Base-by-base conservation (phyloP, 768 basidiomycete species). In the Mycena haematopus region DNA sequence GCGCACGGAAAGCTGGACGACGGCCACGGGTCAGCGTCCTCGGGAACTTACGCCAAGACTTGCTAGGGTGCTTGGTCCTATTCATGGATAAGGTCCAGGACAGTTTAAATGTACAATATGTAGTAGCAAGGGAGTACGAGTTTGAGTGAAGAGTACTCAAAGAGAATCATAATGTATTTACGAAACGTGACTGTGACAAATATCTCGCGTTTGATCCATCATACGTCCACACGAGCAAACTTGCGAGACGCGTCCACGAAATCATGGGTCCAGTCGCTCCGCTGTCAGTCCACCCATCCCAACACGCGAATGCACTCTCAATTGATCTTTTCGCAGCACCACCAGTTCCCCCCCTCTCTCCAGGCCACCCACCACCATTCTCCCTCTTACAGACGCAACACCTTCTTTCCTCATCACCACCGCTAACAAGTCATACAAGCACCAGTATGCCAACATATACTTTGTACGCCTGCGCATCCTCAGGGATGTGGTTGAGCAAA, bases 21-120 rank as follows among this genome's bases (percentile, higher is more conserved):
- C 49, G 84, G 80, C 0, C 80, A 82, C 2, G 84, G 79, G 9
- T 79, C 78, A 33, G 65, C 74, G 58, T 70, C 78, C 40, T 84
- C 80, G 50, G 89, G 90, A 14, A 91, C 91, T 4, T 92, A 84
- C 70, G 81, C 89, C 51, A 89, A 86, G 69, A 75, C 84, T 19
- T 92, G 90, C 72, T 92, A 77, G 79, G 42, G 14, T 4, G 27
- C 10, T 22, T 27, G 45, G n/a, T 38, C 17, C 11, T 17, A 29
- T 10, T 19, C 22, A n/a, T 25, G 31, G 10, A 27, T 31, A 50
- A 47, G 17, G 15, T 38, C n/a, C n/a, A n/a, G n/a, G n/a, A 38
- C 6, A 38, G 17, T 27, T 47, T 29, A 8, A 45, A 42, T 52
- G 44, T 60, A 53, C 44, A 27, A 53, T 47, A 58, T n/a, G n/a